A percentile compares a stretch with the other conserved stretches of the same genome.
Evolutionary conservation across 2,329 filamentous ascomycete species (phyloP).

Genomic region (Cordyceps pruinosa): DNA sequence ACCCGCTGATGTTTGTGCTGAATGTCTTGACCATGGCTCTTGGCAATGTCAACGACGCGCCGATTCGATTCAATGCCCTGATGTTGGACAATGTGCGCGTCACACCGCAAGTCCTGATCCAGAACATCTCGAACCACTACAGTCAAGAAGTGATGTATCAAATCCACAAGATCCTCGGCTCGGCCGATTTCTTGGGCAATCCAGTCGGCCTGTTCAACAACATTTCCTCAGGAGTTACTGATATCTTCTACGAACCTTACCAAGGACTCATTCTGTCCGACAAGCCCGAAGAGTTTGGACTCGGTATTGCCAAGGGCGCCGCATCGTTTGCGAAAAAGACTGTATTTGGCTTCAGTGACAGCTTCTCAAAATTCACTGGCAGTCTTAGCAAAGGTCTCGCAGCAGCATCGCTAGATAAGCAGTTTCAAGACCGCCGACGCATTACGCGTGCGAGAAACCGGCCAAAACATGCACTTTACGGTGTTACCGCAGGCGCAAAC

Average conservation of each 20-base stretch:
- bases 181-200: constrained; percentile 94
- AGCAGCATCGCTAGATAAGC: constrained; percentile 92
- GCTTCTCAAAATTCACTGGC: constrained; percentile 94
- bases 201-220: constrained; percentile 98
- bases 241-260: constrained; percentile 99
- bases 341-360: constrained; percentile 94
- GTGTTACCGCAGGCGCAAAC: constrained; percentile 91
- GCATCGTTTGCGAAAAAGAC: constrained; percentile 98
- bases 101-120: constrained; percentile 73
- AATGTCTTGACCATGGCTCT: constrained; percentile 99
- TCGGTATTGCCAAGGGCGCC: constrained; percentile 93
- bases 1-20: constrained; percentile 97
- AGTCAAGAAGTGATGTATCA: constrained; percentile 94
- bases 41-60: constrained; percentile 97
- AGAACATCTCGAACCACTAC: constrained; percentile 89
- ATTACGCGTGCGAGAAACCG: constrained; percentile 90
- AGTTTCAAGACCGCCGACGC: constrained; percentile 92
- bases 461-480: constrained; percentile 94
- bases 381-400: constrained; percentile 95
- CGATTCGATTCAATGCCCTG: constrained; percentile 84
- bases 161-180: constrained; percentile 94
- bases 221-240: constrained; percentile 90
- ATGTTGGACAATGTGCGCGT: constrained; percentile 94
- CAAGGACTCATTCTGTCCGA: constrained; percentile 96
- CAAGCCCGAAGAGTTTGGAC: constrained; percentile 85